phyloP scores from a whole-genome alignment of 192 early-diverging fungal genomes.

The Coemansia sp. region DNA sequence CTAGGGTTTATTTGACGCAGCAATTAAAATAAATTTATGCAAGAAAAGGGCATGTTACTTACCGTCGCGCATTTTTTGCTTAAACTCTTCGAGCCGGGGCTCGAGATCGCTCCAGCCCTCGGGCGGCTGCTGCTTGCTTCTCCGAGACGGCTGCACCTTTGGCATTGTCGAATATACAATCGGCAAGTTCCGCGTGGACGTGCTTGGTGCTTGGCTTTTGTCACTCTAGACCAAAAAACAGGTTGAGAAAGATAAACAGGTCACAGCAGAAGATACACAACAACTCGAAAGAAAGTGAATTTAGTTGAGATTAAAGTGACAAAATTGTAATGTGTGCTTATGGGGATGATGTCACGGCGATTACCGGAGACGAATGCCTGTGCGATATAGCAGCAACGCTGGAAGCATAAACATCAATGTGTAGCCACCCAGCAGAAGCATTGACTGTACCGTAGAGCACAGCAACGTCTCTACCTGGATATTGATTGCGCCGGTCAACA shows the following conservation, averaged over 20 bases:
- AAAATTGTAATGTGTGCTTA: slow-evolving; percentile 1
- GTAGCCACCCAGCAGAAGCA: slow-evolving; percentile 57
- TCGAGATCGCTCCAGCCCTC: slow-evolving; percentile 96
- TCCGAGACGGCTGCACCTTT: slow-evolving; percentile 64
- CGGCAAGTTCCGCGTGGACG: background rate
- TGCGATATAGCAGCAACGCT: slow-evolving; percentile 24
- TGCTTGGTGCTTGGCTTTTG: background rate
- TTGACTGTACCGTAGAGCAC: slow-evolving; percentile 41
- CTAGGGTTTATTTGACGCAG: background rate
- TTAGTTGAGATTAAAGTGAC: background rate
- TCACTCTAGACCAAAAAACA: background rate
- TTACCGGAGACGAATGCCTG: slow-evolving; percentile 27
- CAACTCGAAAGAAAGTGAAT: background rate
- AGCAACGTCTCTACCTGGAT: slow-evolving; percentile 75
- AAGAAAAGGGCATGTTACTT: slow-evolving; percentile 11
- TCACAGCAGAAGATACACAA: background rate
- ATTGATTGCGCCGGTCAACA: slow-evolving; percentile 86
- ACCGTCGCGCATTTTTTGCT: slow-evolving; percentile 89
- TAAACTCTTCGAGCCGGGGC: slow-evolving; percentile 86
- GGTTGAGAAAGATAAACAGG: background rate
- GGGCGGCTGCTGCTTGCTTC: slow-evolving; percentile 81
- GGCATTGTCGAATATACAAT: slow-evolving; percentile 57
- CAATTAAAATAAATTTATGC: background rate
- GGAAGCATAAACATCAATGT: slow-evolving; percentile 56
- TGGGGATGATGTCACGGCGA: background rate